Evolutionary conservation across 2,329 filamentous ascomycete genomes (phyloP), one percentile per base, ranked within the genome.

Genomic region (Monosporascus sp.): DNA sequence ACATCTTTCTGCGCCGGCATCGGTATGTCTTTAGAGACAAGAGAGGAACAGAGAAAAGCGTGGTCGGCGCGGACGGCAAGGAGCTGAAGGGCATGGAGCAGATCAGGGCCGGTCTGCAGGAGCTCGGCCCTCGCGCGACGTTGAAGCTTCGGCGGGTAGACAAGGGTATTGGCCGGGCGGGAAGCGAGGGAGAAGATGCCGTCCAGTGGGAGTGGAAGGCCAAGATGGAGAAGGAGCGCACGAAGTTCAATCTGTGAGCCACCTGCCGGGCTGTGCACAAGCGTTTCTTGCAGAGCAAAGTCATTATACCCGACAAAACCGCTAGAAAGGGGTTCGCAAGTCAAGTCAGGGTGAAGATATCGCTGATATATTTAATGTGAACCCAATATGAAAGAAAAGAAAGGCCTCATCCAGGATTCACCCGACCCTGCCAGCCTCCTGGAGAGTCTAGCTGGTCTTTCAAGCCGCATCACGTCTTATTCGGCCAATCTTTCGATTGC

Each of bases 151-250:
- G 92, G 62, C 84, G 94, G 64, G 86, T 97, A 44, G 93, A 97
- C 69, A 92, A 91, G 72, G 93, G 92, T 0, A 88, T 99, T 60
- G 83, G 83, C 15, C 73, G 81, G 52, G 83, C 84, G 7, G 84
- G 84, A 18, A 86, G 83, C 62, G 79, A 85, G 56, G 82, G 89
- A 77, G 77, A 84, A 70, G 76, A 87, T 70, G 90, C 90, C 38
- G 82, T 90, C 61, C 89, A 96, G 67, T 97, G 94, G 93, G 84
- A 97, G 69, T 99, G 94, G 94, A 95, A 96, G 75, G 88, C 89
- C 11, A 85, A 86, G 68, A 95, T 94, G 87, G 94, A 99, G 76
- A 97, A 97, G 77, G 79, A 89, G 67, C 81, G 94, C 65, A 97
- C 93, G 61, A 86, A 90, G 69, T 99, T 97, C 76, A 94, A 95